These are phyloP conservation scores for Diaporthe batatas DNA, from an alignment of 2,329 filamentous ascomycete species.

Conservation along the genomic window DNA sequence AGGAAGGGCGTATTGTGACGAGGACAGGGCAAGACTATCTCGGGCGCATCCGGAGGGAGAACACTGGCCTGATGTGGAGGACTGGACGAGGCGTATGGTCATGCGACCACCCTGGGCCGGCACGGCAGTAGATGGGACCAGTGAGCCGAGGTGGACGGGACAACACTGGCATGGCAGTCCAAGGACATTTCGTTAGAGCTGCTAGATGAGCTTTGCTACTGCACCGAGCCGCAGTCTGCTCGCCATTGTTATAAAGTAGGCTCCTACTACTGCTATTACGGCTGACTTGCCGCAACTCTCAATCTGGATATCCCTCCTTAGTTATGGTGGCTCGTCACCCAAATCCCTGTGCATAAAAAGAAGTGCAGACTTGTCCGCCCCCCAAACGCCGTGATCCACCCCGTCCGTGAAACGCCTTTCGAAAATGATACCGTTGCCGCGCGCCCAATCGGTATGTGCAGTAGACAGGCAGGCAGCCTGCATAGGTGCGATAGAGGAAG, in stretches of 20 bases:
- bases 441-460: too few relatives aligned
- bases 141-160: too few relatives aligned
- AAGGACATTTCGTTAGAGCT: background rate
- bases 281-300: background rate
- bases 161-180: too few relatives aligned
- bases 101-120: too few relatives aligned
- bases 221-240: too few relatives aligned
- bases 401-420: slow-evolving; percentile 10
- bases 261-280: background rate
- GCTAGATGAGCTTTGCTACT: background rate
- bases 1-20: too few relatives aligned
- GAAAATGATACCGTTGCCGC: background rate
- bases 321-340: background rate
- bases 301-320: background rate
- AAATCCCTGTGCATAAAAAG: background rate
- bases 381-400: slow-evolving; percentile 18
- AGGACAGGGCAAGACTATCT: too few relatives aligned
- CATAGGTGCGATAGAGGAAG: background rate
- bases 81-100: too few relatives aligned
- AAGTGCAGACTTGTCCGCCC: background rate
- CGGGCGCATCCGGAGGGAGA: too few relatives aligned
- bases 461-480: too few relatives aligned
- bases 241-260: background rate
- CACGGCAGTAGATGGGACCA: too few relatives aligned
- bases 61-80: too few relatives aligned